Conservation (phyloP, 176 grass and related monocot genomes). For the Avena sativa region DNA sequence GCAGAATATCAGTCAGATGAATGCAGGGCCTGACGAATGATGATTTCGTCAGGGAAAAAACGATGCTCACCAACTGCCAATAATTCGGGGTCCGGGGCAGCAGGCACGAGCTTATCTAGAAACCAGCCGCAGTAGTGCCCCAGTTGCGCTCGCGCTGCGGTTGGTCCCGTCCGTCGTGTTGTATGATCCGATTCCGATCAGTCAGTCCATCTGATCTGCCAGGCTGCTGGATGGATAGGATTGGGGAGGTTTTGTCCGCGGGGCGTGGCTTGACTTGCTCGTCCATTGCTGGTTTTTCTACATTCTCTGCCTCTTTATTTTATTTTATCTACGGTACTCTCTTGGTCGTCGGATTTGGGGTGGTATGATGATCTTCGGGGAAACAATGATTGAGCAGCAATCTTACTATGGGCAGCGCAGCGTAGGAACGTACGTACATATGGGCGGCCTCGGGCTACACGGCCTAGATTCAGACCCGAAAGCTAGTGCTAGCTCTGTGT, state of each 20-base stretch:
- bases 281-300: not conserved
- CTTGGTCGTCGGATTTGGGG: not conserved
- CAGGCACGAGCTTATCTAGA: slow-evolving; percentile 2
- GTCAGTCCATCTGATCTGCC: not conserved
- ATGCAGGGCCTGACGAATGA: too few species aligned
- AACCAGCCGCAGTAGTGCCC: not conserved
- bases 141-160: not conserved
- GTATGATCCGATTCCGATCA: not conserved
- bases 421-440: too few species aligned
- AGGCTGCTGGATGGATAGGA: not conserved
- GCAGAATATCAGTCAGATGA: not conserved
- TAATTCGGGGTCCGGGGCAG: too few species aligned
- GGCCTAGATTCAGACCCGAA: not conserved
- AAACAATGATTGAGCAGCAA: not conserved
- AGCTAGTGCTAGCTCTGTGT: not conserved
- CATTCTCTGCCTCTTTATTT: not conserved
- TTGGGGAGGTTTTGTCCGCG: not conserved
- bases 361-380: not conserved
- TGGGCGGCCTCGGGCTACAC: not conserved
- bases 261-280: slow-evolving; percentile 7
- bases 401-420: too few species aligned
- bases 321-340: too few species aligned
- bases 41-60: too few species aligned
- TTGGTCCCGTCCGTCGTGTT: not conserved
- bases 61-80: too few species aligned